Percentiles rank a stretch among this genome's conserved stretches.
phyloP scores from a whole-genome alignment of 2,329 filamentous ascomycete genomes.

The Beauveria sp. region DNA sequence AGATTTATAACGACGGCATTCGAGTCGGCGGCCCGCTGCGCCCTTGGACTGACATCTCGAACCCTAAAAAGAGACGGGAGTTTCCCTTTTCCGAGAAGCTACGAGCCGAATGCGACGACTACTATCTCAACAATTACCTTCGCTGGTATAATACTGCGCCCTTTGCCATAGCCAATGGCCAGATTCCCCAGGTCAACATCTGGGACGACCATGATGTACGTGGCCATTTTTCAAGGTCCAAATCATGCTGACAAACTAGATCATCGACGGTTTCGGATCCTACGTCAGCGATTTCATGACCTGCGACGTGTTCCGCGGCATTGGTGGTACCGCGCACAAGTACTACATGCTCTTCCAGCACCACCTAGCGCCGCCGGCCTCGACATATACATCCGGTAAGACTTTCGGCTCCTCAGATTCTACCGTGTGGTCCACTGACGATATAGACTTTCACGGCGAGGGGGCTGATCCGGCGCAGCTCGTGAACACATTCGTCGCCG shows the following conservation, averaged over 20 bases:
- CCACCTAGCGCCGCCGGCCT: constrained; percentile 74
- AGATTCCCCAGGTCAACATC: constrained; percentile 93
- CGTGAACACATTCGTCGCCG: constrained; percentile 63
- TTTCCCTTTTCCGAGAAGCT: constrained; percentile 72
- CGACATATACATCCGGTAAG: constrained; percentile 73
- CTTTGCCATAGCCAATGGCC: constrained; percentile 78
- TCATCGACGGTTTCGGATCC: constrained; percentile 87
- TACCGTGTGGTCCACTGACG: constrained; percentile 19
- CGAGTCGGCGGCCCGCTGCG: constrained; percentile 75
- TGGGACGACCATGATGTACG: constrained; percentile 90
- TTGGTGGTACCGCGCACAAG: constrained; percentile 90
- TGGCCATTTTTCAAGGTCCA: constrained; percentile 20
- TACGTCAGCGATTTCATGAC: constrained; percentile 93
- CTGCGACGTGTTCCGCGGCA: constrained; percentile 82
- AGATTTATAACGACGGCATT: constrained; percentile 94
- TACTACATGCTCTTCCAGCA: constrained; percentile 99
- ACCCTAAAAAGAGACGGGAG: constrained; percentile 72
- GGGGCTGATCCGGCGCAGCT: constrained; percentile 65
- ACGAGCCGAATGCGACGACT: constrained; percentile 77
- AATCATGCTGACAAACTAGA: constrained; percentile 40
- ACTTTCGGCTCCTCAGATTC: too few relatives aligned
- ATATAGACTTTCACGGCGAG: constrained; percentile 28
- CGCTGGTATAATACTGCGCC: constrained; percentile 74
- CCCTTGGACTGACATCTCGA: constrained; percentile 76
- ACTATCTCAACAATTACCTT: constrained; percentile 88